Percentiles rank a stretch among this genome's conserved stretches.
These are phyloP conservation scores for Hirsutella minnesotensis DNA, from an alignment of 2,329 filamentous ascomycete species.

Conservation along the genomic window DNA sequence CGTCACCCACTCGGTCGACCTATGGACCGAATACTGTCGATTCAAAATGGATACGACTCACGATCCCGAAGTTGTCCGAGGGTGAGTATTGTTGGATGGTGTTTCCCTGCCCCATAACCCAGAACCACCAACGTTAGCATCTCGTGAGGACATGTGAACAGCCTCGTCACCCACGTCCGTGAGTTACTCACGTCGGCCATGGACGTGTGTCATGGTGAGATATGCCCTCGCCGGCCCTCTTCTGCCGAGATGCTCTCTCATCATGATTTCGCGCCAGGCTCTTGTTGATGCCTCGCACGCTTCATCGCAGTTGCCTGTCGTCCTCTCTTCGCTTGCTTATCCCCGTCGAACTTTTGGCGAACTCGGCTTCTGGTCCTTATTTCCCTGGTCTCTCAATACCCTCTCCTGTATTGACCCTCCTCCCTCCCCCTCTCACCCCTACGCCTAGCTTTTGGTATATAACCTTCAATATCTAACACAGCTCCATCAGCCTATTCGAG, in stretches of 20 bases:
- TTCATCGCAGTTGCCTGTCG: conserved; percentile 28
- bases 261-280: conserved; percentile 50
- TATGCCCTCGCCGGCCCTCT: conserved; percentile 49
- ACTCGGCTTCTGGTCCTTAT: conserved; percentile 38
- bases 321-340: conserved; percentile 18
- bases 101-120: conserved; percentile 55
- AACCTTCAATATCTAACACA: conserved; percentile 15
- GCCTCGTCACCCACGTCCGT: conserved; percentile 24
- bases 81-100: conserved; percentile 73
- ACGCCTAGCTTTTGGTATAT: conserved; percentile 1
- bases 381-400: conserved; percentile 33
- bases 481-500: conserved; percentile 71
- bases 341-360: conserved; percentile 17
- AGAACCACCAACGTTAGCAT: conserved; percentile 33
- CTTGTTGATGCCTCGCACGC: conserved; percentile 31
- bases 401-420: conserved; percentile 47
- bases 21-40: conserved; percentile 94
- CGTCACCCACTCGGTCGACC: conserved; percentile 84
- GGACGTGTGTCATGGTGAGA: conserved; percentile 52
- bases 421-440: conserved; percentile 9
- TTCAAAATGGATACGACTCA: conserved; percentile 98
- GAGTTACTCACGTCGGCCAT: conserved; percentile 23
- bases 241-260: conserved; percentile 49
- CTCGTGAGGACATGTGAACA: conserved; percentile 24
- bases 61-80: conserved; percentile 89